Conservation (phyloP, 202 grass and related monocot species). For the Panicum hallii region DNA sequence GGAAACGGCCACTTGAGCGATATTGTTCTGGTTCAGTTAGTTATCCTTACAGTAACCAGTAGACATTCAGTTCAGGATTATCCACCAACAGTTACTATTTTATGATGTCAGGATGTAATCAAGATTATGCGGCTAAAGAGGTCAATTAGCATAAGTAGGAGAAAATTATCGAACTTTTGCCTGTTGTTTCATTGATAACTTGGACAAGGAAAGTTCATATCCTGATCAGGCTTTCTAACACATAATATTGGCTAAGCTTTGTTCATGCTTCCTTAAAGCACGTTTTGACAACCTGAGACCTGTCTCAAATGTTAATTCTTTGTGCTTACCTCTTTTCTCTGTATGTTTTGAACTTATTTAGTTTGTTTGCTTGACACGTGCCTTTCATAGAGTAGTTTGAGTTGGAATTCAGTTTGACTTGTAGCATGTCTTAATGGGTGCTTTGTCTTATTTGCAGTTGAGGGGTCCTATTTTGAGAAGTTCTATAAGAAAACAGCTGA, state of each 20-base stretch:
- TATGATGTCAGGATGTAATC: conserved; percentile 25
- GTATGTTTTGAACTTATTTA: neutral
- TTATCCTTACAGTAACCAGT: neutral
- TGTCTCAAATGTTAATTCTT: neutral
- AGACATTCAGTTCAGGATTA: neutral
- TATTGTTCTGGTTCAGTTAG: neutral
- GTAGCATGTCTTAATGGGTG: neutral
- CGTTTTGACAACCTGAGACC: conserved; percentile 9
- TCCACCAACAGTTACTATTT: neutral
- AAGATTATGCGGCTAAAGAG: neutral
- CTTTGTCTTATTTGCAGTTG: conserved; percentile 64
- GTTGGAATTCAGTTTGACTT: neutral
- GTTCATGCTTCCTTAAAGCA: neutral
- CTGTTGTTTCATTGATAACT: conserved; percentile 19
- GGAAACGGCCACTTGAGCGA: neutral
- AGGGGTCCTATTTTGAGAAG: conserved; percentile 90
- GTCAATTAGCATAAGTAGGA: neutral
- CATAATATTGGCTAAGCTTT: neutral
- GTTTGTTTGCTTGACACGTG: neutral
- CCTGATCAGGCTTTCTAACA: neutral
- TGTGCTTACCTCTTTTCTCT: neutral
- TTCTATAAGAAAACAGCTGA: conserved; percentile 85
- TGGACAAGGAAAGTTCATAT: neutral
- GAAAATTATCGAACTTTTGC: neutral
- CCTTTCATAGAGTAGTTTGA: neutral